Base-by-base conservation (phyloP, 2,329 filamentous ascomycete species). In the Fusarium musae region DNA sequence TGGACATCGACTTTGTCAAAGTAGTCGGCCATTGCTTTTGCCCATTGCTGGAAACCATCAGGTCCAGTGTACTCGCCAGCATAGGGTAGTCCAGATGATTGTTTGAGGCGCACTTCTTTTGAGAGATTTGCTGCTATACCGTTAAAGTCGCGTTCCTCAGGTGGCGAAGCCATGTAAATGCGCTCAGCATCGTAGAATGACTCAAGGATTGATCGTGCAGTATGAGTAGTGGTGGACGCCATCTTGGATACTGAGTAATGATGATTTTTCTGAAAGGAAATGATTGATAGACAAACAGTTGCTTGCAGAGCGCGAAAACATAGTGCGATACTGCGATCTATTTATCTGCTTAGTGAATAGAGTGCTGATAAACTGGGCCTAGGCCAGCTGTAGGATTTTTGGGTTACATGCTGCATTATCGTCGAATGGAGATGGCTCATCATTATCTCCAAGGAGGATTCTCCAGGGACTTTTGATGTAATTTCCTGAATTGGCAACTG, bases 101-200 rank as follows among this genome's bases (percentile, higher is more conserved):
- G 81, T 47, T 78, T 70, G 28, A 83, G 64, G 15, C 59, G 59
- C 16, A 80, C 62, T 59, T 78, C 66, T 30, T 73, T 64, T 1
- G 80, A 71, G 6, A 83, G 69, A 5, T 68, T 61, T 9, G 75
- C 72, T 30, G 75, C 78, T 32, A 83, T 81, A 17, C 69, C 71
- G 37, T 70, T 43, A 42, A 83, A 82, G 66, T 82, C 80, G 46
- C 79, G 77, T 10, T 77, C 30, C 32, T 77, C 69, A 4, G 79
- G 71, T 7, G 79, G 56, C 1, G 79, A 66, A 5, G 79, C 72
- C 78, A 82, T 82, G 64, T 80, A 83, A 15, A 73, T 66, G 28
- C 75, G 74, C 60, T 83, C 81, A 17, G 80, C 81, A 11, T 75
- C 77, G 57, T 82, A 82, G 75, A 83, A 82, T 40, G 74, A 73